Base-by-base conservation (phyloP, 306 rosid species). In the Rosa multiflora region DNA sequence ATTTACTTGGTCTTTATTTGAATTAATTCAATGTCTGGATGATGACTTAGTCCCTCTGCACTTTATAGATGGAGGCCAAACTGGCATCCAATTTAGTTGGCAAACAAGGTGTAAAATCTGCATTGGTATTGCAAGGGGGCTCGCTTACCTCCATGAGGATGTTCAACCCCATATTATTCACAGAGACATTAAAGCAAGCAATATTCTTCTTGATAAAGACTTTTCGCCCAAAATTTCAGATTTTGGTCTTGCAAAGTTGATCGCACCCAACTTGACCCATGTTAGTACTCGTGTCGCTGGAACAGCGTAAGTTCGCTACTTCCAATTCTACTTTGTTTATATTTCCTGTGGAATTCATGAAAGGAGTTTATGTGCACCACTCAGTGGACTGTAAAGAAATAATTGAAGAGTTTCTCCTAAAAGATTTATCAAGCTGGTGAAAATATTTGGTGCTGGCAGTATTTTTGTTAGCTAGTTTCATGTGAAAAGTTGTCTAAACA, bases 201-300 rank as follows among this genome's bases (percentile, higher is more conserved):
- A 90, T 80, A 78, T 90, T 61, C 86, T 92, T 47, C 91, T 93
- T 61, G 96, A 90, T 75, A 83, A 77, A 76, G 83, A 89, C 47
- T 84, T 93, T 29, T 73, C 74, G 6, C 91, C 96, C 40, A 90
- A 90, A 83, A 90, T 93, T 67, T 88, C 97, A 56, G 96, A 93
- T 86, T 93, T 94, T 78, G 98, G 98, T 66, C 97, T 94, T 55
- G 98, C 98, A 72, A 94, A 88, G 87, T 84, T 94, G 40, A 87
- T 94, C 44, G 79, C 91, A 8, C 83, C 90, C 70, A 80, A 88
- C 81, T 14, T 85, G 73, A 93, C 97, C 47, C 98, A 93, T 84
- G 76, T 93, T 44, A 93, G 92, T 79, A 93, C 98, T 6, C 87
- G 80, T 37, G 93, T 93, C 43, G 98, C 98, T 72, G 97, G 97